Conservation (phyloP, 257 asterid genomes). For the Solanum rostratum region DNA sequence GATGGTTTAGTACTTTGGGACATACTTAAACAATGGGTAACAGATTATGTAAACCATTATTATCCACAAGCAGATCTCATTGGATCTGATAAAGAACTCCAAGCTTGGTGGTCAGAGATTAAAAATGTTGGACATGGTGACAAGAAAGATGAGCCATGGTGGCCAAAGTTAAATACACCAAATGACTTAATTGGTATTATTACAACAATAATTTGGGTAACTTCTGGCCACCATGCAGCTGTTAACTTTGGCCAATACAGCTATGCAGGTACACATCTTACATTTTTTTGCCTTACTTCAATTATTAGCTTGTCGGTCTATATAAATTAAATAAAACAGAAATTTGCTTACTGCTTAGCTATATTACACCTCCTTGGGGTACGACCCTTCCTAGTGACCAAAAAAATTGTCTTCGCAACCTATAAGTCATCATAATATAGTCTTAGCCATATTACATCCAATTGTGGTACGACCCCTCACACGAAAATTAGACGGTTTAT, state of each 20-base stretch:
- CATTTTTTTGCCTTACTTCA: background rate
- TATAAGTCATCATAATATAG: too few relatives aligned
- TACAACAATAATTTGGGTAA: constrained; percentile 61
- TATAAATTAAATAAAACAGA: too few relatives aligned
- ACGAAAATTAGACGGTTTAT: background rate
- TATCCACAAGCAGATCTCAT: constrained; percentile 26
- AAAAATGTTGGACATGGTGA: constrained; percentile 58
- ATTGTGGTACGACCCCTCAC: too few relatives aligned
- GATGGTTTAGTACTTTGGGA: constrained; percentile 78
- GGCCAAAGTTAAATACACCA: constrained; percentile 50
- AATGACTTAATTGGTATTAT: constrained; percentile 36
- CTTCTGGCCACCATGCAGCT: constrained; percentile 81
- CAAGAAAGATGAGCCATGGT: constrained; percentile 64
- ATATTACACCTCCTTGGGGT: too few relatives aligned
- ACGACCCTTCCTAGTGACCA: too few relatives aligned
- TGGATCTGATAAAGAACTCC: constrained; percentile 49
- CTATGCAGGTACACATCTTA: constrained; percentile 23
- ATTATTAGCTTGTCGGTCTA: too few relatives aligned
- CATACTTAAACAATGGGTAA: constrained; percentile 53
- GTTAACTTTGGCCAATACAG: constrained; percentile 79
- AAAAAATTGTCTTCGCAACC: too few relatives aligned
- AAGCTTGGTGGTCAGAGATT: constrained; percentile 77
- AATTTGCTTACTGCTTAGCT: too few relatives aligned
- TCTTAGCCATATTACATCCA: too few relatives aligned
- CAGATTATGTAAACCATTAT: constrained; percentile 45